A percentile compares a stretch with the other conserved stretches of the same genome.
Conservation (phyloP, 495 filamentous ascomycete species). For the Cercophora newfieldiana region DNA sequence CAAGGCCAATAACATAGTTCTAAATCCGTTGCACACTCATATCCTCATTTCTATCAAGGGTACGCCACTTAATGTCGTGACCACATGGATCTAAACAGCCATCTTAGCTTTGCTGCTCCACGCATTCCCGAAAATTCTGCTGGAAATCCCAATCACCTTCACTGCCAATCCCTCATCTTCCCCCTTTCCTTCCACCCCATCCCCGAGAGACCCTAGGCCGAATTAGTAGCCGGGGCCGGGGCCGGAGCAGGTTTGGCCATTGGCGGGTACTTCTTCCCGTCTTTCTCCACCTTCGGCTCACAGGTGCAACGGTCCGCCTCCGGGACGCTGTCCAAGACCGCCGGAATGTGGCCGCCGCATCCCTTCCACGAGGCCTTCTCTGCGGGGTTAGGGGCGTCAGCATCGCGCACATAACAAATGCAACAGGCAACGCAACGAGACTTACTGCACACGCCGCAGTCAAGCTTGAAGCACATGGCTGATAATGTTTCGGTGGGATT, state of each 20-base stretch:
- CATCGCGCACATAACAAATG: neutral
- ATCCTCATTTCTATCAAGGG: too few relatives aligned
- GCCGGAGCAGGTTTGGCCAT: conserved; percentile 28
- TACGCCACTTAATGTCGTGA: too few relatives aligned
- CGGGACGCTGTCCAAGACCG: conserved; percentile 62
- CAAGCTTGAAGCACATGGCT: neutral
- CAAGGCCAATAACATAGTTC: too few relatives aligned
- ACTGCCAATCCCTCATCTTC: too few relatives aligned
- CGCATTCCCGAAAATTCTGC: too few relatives aligned
- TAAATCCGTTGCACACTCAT: too few relatives aligned
- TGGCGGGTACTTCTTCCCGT: conserved; percentile 63
- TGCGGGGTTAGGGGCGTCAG: neutral
- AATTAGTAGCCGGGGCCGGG: neutral
- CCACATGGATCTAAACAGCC: too few relatives aligned
- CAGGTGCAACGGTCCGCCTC: conserved; percentile 62
- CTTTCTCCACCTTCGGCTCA: conserved; percentile 58
- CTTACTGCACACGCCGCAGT: neutral
- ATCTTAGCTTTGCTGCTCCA: too few relatives aligned
- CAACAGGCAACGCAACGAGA: neutral
- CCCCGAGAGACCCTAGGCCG: too few relatives aligned
- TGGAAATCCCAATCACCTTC: too few relatives aligned
- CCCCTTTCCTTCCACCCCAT: too few relatives aligned
- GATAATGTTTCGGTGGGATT: neutral
- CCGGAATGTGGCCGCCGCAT: conserved; percentile 67
- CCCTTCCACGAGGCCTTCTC: conserved; percentile 57